Base-by-base conservation (phyloP, 2,329 filamentous ascomycete genomes). In the Teratosphaeria nubilosa region DNA sequence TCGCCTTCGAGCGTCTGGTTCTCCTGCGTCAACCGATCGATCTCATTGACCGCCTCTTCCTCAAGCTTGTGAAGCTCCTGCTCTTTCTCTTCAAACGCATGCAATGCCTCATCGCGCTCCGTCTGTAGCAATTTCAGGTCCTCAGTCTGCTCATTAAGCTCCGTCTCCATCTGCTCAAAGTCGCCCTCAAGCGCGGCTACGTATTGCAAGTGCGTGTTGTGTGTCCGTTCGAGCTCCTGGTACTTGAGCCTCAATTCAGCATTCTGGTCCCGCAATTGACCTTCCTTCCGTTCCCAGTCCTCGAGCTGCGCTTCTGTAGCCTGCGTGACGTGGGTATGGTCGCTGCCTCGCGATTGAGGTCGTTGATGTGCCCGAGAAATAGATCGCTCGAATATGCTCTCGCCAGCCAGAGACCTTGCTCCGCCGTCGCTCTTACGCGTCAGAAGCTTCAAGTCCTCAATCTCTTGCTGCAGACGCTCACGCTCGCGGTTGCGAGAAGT, bases 401-500 rank as follows among this genome's bases (percentile, higher is more conserved):
- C 94, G 5, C 92, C 85, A 1, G 90, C 78, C 56, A 82, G 73
- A 2, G 82, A 85, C 58, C 80, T 75, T 68, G 64, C 81, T 30
- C 51, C 51, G 56, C 61, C 74, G 61, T 83, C 87, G 31, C 83
- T 84, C 62, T 90, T 85, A 57, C 91, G 86, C 64, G 91, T 86
- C 1, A 88, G 85, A 66, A 97, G 84, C 75, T 97, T 99, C 62
- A 99, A 79, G 61, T 96, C 91, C 74, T 99, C 94, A 62, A 97
- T 97, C 71, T 99, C 92, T 70, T 96, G 90, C 72, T 97, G 95
- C 9, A 99, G 79, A 5, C 91, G 85, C 70, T 97, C 91, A 70
- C 96, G 95, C 70, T 99, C 94, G 27, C 91, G 87, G 69, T 96
- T 96, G 25, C 94, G 83, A 37, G 94, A 97, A 1, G 92, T 96